Evolutionary conservation across 2,329 filamentous ascomycete genomes (phyloP).

Genomic region (Allantophomopsis lycopodina): DNA sequence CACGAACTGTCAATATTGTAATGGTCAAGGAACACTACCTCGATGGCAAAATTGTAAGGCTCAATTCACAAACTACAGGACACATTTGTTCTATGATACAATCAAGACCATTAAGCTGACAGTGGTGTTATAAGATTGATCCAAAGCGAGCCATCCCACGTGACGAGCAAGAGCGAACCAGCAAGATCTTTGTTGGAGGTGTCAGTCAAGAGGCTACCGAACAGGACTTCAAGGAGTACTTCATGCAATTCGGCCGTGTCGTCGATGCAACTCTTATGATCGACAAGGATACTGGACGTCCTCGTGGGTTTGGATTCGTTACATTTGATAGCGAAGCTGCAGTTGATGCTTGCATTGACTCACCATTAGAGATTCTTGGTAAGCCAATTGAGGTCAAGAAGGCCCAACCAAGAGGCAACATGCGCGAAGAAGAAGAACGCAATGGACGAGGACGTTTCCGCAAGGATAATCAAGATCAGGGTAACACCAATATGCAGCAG

Average conservation of each 20-base stretch:
- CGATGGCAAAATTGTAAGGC: constrained; percentile 90
- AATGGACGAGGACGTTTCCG: constrained; percentile 40
- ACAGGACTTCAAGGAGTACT: constrained; percentile 91
- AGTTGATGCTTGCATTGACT: constrained; percentile 78
- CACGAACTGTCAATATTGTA: constrained; percentile 95
- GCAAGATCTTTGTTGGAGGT: constrained; percentile 96
- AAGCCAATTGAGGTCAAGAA: constrained; percentile 98
- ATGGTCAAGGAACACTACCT: constrained; percentile 99
- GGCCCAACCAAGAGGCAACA: constrained; percentile 86
- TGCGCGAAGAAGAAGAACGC: constrained; percentile 80
- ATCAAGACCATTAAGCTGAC: constrained; percentile 6
- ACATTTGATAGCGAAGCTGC: constrained; percentile 95
- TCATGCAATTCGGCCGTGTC: constrained; percentile 90
- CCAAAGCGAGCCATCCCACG: constrained; percentile 94
- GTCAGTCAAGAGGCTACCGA: constrained; percentile 96
- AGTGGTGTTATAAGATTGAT: constrained; percentile 50
- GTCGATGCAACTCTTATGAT: constrained; percentile 99
- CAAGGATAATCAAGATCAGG: constrained; percentile 35
- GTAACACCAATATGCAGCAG: constrained; percentile 24
- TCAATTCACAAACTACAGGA: constrained; percentile 7
- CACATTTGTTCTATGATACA: constrained; percentile 2
- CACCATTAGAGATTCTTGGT: constrained; percentile 80
- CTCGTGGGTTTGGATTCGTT: constrained; percentile 92
- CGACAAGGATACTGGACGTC: constrained; percentile 97
- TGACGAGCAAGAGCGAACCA: constrained; percentile 95